Conservation (phyloP, 1,284 basidiomycete genomes). For the Puccinia triticina region DNA sequence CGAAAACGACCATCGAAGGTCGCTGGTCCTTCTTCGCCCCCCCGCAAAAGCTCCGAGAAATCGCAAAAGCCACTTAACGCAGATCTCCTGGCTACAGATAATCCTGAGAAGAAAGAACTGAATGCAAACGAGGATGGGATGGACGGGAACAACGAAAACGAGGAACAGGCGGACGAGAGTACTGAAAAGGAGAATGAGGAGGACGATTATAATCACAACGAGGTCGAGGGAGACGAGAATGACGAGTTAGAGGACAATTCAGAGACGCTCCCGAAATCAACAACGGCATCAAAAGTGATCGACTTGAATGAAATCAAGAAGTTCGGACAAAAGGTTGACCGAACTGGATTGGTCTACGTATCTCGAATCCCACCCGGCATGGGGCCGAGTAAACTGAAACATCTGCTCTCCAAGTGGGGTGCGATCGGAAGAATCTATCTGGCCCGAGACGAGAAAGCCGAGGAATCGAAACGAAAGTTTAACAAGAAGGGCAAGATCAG, state of each 20-base stretch:
- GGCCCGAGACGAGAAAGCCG: conserved; percentile 73
- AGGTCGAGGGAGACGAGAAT: conserved; percentile 44
- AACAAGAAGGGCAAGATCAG: conserved; percentile 79
- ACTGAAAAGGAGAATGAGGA: conserved; percentile 52
- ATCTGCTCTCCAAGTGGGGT: conserved; percentile 66
- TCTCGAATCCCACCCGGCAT: conserved; percentile 98
- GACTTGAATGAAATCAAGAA: conserved; percentile 25
- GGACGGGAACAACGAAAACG: conserved; percentile 53
- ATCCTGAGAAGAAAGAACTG: not conserved
- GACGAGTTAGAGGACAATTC: conserved; percentile 52
- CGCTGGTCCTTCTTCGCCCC: not conserved
- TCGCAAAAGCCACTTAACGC: conserved; percentile 8
- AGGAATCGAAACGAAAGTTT: conserved; percentile 81
- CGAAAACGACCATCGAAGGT: not conserved
- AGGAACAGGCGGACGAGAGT: conserved; percentile 53
- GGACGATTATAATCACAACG: conserved; percentile 57
- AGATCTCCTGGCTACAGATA: conserved; percentile 16
- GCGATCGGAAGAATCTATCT: conserved; percentile 58
- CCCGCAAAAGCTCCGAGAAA: not conserved
- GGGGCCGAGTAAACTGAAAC: conserved; percentile 93
- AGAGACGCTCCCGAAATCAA: conserved; percentile 7
- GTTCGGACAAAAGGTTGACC: conserved; percentile 55
- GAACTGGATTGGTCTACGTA: conserved; percentile 85
- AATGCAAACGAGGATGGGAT: conserved; percentile 21
- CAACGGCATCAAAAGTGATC: conserved; percentile 32